Base-by-base conservation (phyloP, 306 rosid genomes). In the Leucaena leucocephala region DNA sequence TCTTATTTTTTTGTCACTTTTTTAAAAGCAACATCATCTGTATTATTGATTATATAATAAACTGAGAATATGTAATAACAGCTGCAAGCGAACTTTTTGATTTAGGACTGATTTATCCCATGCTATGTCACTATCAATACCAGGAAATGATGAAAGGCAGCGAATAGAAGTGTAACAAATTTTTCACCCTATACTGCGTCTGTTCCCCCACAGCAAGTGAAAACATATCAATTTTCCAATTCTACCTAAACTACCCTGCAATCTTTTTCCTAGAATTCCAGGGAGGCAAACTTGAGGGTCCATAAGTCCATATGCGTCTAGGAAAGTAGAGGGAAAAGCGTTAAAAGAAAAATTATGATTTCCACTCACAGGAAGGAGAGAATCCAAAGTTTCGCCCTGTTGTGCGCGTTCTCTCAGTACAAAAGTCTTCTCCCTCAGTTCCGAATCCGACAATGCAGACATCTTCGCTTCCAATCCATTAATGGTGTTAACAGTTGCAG, bases 401-500 rank as follows among this genome's bases (percentile, higher is more conserved):
- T 83, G 91, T 22, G 90, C 94, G 44, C 99, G 91, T 78, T 90
- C 82, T 43, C 86, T 84, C 62, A 95, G 78, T 19, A 74, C 70
- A 7, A 34, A 72, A 35, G 98, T 95, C 90, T 74, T 91, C 8
- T 90, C 93, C 83, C 94, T 87, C 57, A 95, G 88, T 78, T 90
- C 90, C 59, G 89, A 88, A 86, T 95, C 99, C 61, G 99, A 95
- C 55, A 95, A 83, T 27, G 91, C 76, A 0, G 91, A 90, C 74
- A 93, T 77, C 84, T 91, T 75, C 66, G 93, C 74, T 79, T 92
- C 98, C 65, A 95, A 68, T 44, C 86, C 85, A 54, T 92, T 93
- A 70, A 89, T 88, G 7, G 64, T n/a, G 83, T 78, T 81, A 42
- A 90, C 94, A 57, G 87, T 90, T 33, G 93, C 83, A 78, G 92